phyloP scores from a whole-genome alignment of 768 basidiomycete genomes.

The Agrocybe pediades region DNA sequence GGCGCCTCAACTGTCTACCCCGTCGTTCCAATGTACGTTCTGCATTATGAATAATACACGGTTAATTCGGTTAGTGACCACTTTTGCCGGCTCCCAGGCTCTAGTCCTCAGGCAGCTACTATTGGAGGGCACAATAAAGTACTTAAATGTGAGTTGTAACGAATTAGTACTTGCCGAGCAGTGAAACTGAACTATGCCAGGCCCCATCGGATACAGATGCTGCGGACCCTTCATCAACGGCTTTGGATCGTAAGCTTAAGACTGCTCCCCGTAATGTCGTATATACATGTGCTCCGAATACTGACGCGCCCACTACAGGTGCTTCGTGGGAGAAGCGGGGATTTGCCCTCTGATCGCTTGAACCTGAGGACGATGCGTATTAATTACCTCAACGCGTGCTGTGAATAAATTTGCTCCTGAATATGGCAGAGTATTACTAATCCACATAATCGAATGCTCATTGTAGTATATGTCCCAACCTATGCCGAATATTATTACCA shows the following conservation, averaged over 20 bases:
- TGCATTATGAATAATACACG: background rate
- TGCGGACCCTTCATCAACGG: conserved; percentile 11
- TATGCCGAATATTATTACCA: too few relatives aligned
- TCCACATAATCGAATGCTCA: too few relatives aligned
- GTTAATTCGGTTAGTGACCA: too few relatives aligned
- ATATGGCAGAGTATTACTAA: too few relatives aligned
- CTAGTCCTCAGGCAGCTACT: background rate
- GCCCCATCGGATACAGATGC: conserved; percentile 9
- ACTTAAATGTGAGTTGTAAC: conserved; percentile 8
- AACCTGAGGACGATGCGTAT: background rate
- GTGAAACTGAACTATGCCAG: background rate
- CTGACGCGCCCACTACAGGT: background rate
- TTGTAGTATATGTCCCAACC: too few relatives aligned
- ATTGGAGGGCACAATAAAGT: background rate
- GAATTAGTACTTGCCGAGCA: too few relatives aligned
- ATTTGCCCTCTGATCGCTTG: conserved; percentile 10
- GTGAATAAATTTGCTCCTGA: background rate
- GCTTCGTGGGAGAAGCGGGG: conserved; percentile 12
- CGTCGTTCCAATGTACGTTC: background rate
- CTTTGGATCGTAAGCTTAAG: conserved; percentile 2
- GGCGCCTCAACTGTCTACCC: background rate
- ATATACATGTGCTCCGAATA: background rate
- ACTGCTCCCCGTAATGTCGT: background rate
- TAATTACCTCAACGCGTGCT: background rate
- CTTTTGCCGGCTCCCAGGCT: background rate